Percentiles rank a stretch among this genome's conserved stretches.
Evolutionary conservation across 345 rosid species (phyloP).

Genomic region (Syzygium aqueum): DNA sequence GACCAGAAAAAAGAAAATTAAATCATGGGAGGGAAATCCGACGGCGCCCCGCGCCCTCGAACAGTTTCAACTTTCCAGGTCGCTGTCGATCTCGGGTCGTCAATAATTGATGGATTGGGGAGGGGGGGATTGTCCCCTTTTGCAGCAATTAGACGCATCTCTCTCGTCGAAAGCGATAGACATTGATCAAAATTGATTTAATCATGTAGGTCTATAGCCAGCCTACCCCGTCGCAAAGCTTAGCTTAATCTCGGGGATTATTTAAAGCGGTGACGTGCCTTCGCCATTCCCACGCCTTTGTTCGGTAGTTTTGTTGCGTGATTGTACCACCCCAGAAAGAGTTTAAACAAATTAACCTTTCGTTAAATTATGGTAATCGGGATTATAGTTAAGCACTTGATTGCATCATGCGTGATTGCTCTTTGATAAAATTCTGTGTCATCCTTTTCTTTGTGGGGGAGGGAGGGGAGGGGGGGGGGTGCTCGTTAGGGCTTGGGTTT

Average conservation of each 20-base stretch:
- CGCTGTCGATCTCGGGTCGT: not conserved
- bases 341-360: not conserved
- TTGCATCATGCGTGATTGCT: not conserved
- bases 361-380: not conserved
- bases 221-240: not conserved
- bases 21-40: not conserved
- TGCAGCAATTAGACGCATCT: constrained; percentile 1
- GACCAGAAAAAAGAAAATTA: not conserved
- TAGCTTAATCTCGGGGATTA: not conserved
- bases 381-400: not conserved
- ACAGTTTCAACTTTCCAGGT: not conserved
- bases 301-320: not conserved
- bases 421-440: not conserved
- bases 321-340: not conserved
- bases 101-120: not conserved
- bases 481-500: not conserved
- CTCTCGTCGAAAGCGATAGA: not conserved
- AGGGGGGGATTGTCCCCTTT: not conserved
- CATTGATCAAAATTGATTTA: not conserved
- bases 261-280: not conserved
- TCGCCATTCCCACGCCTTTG: not conserved
- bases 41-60: not conserved
- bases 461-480: not conserved
- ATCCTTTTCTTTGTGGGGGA: not conserved
- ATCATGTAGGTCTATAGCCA: too few species aligned